A percentile compares a stretch with the other conserved stretches of the same genome.
Conservation (phyloP, 192 early-diverging fungal genomes). For the Jimgerdemannia lactiflua region DNA sequence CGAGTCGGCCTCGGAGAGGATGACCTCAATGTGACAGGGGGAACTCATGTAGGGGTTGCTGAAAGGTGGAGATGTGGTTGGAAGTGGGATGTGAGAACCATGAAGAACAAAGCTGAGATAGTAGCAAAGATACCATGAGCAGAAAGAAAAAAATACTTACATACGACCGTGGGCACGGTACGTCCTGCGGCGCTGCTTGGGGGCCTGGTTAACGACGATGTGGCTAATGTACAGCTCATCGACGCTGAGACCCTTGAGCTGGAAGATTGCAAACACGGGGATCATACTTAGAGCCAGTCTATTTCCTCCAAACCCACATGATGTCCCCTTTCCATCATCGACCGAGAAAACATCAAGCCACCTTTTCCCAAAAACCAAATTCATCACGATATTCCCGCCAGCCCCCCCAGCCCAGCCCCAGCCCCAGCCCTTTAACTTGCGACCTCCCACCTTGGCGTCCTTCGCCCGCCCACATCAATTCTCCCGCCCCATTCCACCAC, state of each 20-base stretch:
- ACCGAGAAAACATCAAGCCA: too few species aligned
- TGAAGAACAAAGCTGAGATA: not conserved
- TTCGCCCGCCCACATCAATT: too few species aligned
- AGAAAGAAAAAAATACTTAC: conserved; percentile 44
- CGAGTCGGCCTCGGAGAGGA: conserved; percentile 86
- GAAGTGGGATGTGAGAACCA: not conserved
- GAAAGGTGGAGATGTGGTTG: conserved; percentile 16
- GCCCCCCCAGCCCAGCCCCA: too few species aligned
- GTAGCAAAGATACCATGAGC: too few species aligned
- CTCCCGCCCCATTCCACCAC: not conserved
- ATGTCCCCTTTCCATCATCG: not conserved
- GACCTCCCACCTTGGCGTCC: too few species aligned
- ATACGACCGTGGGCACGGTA: conserved; percentile 99
- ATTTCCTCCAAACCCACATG: not conserved
- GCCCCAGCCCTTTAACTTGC: too few species aligned
- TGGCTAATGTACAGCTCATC: conserved; percentile 90
- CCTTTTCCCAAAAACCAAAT: too few species aligned
- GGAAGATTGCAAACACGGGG: not conserved
- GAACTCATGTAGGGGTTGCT: conserved; percentile 85
- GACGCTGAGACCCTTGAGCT: conserved; percentile 89
- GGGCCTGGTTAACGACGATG: conserved; percentile 98
- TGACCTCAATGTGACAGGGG: conserved; percentile 97
- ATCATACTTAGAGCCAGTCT: not conserved
- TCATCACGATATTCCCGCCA: too few species aligned
- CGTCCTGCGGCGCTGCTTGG: conserved; percentile 94